These are phyloP conservation scores for Pachysandra terminalis DNA, from an alignment of 164 flowering plant genomes.

Conservation along the genomic window DNA sequence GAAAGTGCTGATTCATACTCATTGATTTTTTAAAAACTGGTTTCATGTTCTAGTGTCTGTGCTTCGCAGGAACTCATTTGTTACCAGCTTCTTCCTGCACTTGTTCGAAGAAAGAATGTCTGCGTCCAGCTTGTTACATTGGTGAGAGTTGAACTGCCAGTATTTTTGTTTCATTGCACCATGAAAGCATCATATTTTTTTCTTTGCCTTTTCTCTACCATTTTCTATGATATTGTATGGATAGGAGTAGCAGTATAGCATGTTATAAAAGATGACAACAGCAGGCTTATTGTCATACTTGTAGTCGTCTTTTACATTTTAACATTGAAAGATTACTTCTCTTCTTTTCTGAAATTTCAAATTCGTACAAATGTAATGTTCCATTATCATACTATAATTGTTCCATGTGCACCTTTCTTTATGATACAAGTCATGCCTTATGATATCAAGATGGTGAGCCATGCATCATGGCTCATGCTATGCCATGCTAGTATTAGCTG, in stretches of 20 bases:
- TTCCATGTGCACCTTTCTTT: neutral
- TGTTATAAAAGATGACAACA: too few relatives aligned
- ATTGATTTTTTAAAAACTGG: neutral
- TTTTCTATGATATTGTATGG: neutral
- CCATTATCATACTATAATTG: neutral
- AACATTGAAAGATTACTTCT: neutral
- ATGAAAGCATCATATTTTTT: neutral
- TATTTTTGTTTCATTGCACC: neutral
- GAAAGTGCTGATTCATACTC: neutral
- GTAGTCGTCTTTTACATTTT: neutral
- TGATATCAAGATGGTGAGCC: neutral
- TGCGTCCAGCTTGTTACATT: constrained; percentile 67
- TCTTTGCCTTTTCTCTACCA: neutral
- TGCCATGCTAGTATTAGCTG: neutral
- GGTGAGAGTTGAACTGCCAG: constrained; percentile 45
- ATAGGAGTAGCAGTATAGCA: neutral
- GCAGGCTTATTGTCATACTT: neutral
- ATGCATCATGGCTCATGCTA: neutral
- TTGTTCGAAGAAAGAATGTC: constrained; percentile 66
- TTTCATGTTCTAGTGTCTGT: constrained; percentile 1
- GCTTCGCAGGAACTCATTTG: constrained; percentile 71
- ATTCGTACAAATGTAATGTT: neutral
- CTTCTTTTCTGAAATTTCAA: neutral
- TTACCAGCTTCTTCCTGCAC: constrained; percentile 73
- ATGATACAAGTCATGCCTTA: neutral